Percentiles rank a stretch among this genome's conserved stretches.
These are phyloP conservation scores for Chlorella variabilis DNA, from an alignment of 163 green algal species.

Conservation along the genomic window DNA sequence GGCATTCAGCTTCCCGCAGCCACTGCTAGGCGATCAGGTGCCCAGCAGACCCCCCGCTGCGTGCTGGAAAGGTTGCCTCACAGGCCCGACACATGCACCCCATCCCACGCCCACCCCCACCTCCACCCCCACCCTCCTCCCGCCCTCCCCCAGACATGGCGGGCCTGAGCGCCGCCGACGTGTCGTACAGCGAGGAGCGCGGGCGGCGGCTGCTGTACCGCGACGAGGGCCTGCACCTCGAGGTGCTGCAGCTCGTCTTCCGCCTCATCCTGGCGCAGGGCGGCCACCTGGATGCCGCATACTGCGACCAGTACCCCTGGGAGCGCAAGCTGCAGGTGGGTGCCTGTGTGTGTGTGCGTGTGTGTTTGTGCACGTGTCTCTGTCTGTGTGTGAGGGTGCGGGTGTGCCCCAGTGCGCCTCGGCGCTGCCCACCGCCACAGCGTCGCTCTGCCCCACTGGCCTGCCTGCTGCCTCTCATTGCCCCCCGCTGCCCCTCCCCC, in stretches of 20 bases:
- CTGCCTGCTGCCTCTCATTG: background rate
- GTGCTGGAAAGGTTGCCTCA: too few relatives aligned
- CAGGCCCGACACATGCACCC: too few relatives aligned
- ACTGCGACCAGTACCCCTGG: slow-evolving; percentile 52
- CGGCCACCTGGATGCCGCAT: slow-evolving; percentile 52
- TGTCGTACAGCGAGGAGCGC: slow-evolving; percentile 47
- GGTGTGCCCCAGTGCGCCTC: background rate
- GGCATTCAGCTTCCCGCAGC: too few relatives aligned
- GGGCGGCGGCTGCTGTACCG: slow-evolving; percentile 50
- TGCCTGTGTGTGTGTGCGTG: too few relatives aligned
- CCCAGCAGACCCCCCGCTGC: too few relatives aligned
- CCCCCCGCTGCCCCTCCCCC: background rate
- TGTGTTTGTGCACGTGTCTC: too few relatives aligned
- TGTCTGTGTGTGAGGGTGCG: background rate
- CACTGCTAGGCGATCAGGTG: too few relatives aligned
- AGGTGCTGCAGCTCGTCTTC: slow-evolving; percentile 58
- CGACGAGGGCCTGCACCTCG: slow-evolving; percentile 53
- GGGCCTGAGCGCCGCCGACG: background rate
- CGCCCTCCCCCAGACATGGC: slow-evolving; percentile 8
- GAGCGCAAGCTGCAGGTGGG: slow-evolving; percentile 40
- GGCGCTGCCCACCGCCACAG: too few relatives aligned
- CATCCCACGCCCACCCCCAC: too few relatives aligned
- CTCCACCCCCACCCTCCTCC: too few relatives aligned
- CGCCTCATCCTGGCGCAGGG: slow-evolving; percentile 44
- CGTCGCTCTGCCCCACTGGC: too few relatives aligned